Evolutionary conservation across 345 rosid genomes (phyloP).

Genomic region (Moricandia moricandioides): DNA sequence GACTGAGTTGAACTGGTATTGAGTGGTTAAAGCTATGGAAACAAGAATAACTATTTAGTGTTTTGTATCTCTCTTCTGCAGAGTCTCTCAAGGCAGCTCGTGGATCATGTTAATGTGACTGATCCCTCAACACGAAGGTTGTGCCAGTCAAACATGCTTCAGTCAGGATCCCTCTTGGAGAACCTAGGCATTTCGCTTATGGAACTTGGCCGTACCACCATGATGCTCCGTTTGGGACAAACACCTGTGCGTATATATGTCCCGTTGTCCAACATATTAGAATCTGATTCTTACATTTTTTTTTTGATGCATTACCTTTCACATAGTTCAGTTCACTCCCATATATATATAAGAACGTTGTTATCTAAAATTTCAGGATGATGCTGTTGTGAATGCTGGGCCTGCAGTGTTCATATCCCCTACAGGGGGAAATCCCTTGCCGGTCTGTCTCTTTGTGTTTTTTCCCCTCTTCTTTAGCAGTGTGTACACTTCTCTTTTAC

Average conservation of each 20-base stretch:
- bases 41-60: background rate
- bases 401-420: slow-evolving; percentile 54
- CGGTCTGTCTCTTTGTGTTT: slow-evolving; percentile 37
- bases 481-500: background rate
- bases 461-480: background rate
- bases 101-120: slow-evolving; percentile 45
- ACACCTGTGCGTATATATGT: slow-evolving; percentile 51
- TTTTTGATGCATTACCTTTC: background rate
- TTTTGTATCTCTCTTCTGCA: slow-evolving; percentile 23
- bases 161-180: slow-evolving; percentile 51
- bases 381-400: slow-evolving; percentile 60
- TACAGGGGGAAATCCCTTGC: slow-evolving; percentile 50
- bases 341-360: background rate
- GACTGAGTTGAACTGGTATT: slow-evolving; percentile 5
- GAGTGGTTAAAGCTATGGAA: background rate
- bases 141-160: slow-evolving; percentile 39
- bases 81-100: slow-evolving; percentile 52
- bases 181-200: slow-evolving; percentile 56
- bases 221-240: slow-evolving; percentile 58
- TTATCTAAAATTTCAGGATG: slow-evolving; percentile 40
- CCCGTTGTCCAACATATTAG: background rate
- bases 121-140: slow-evolving; percentile 42
- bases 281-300: background rate
- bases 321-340: background rate
- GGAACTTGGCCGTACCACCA: slow-evolving; percentile 61